Evolutionary conservation across 2,329 filamentous ascomycete species (phyloP).

Genomic region (Cladosporium sp.): DNA sequence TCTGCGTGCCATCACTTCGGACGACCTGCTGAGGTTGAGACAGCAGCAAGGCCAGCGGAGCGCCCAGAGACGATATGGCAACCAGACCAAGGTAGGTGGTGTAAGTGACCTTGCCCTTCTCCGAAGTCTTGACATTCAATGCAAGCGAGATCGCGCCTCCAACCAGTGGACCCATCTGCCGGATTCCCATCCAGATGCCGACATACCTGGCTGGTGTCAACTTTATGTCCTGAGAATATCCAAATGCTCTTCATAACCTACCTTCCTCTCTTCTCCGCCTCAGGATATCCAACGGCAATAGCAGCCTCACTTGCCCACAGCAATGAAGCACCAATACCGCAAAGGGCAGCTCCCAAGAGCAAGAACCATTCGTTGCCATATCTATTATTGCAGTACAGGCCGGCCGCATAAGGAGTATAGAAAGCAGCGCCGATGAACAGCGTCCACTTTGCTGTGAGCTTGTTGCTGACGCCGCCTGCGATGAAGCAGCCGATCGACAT

Average conservation of each 20-base stretch:
- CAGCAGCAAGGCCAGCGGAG: constrained; percentile 38
- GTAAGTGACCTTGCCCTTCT: constrained; percentile 16
- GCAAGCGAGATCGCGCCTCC: constrained; percentile 11
- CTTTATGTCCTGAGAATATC: constrained; percentile 50
- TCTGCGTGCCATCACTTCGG: constrained; percentile 36
- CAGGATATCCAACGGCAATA: constrained; percentile 45
- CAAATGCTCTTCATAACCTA: not conserved
- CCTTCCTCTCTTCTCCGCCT: constrained; percentile 11
- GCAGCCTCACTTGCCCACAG: constrained; percentile 51
- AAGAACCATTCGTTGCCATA: constrained; percentile 50
- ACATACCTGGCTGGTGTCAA: constrained; percentile 46
- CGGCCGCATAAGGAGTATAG: constrained; percentile 41
- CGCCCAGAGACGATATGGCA: constrained; percentile 31
- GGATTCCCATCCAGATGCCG: constrained; percentile 13
- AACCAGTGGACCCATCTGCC: constrained; percentile 61
- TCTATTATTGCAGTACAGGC: constrained; percentile 46
- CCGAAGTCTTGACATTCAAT: constrained; percentile 11
- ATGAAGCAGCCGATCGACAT: constrained; percentile 16
- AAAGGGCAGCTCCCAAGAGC: constrained; percentile 44
- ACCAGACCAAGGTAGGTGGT: constrained; percentile 18
- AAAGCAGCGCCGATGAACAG: constrained; percentile 29
- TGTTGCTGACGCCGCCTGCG: constrained; percentile 30
- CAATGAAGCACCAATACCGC: constrained; percentile 46
- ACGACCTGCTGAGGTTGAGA: constrained; percentile 40
- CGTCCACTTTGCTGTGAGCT: constrained; percentile 24